Evolutionary conservation across 2,329 filamentous ascomycete species (phyloP), one percentile per base, ranked within the genome.

Genomic region (Aspergillus alliaceus): DNA sequence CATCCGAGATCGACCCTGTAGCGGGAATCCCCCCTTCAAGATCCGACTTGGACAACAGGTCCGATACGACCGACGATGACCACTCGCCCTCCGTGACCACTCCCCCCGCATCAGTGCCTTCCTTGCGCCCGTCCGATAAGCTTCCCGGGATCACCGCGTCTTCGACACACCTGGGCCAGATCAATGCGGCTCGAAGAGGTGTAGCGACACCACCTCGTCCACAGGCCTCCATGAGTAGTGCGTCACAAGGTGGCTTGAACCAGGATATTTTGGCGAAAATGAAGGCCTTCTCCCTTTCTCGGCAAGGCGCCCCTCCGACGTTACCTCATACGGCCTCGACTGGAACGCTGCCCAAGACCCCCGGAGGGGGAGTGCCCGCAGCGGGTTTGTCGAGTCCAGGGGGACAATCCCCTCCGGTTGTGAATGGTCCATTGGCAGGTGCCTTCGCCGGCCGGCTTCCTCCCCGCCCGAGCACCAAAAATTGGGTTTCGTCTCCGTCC

Each of bases 111-210:
- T 66, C 68, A 8, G 58, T 66, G 15, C 69, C 71, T 14, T 60
- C 71, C 22, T 59, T 72, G 12, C 66, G 66, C 6, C 61, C 68
- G 9, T 61, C 62, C 14, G 66, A 73, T 55, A 49, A 61, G 27
- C n/a, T 60, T 2, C 56, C 61, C 6, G 62, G 66, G 56, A 92
- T 96, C 86, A 90, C 85, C 55, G 78, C 89, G 6, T 92, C 87
- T n/a, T 96, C 92, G n/a, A 95, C 89, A 27, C 87, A 90, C 39
- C 80, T 93, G 4, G 91, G 91, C 39, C 84, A 90, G 57, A 79
- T 96, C 67, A 91, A 88, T 73, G 84, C 86, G 49, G 86, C 86
- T 37, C 79, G 86, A 62, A 79, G 84, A 66, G 71, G 69, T 29
- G 66, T 59, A n/a, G 61, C 63, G 22, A 58, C 66, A 18, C 56